A percentile compares a stretch with the other conserved stretches of the same genome.
These are phyloP conservation scores for Aspergillus sp. DNA, from an alignment of 2,329 filamentous ascomycete genomes.

Conservation along the genomic window DNA sequence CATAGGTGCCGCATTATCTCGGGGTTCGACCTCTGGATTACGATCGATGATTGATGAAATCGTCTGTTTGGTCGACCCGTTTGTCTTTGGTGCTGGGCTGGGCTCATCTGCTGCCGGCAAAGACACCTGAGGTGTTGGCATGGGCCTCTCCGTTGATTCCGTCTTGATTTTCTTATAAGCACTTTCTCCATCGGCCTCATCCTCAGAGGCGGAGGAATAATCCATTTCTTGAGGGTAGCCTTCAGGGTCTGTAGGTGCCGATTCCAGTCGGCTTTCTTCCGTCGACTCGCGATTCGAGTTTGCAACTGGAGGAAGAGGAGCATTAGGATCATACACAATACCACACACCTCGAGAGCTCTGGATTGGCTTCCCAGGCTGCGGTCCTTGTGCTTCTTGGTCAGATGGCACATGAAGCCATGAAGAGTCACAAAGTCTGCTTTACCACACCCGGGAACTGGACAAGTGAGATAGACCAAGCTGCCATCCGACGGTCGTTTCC, in stretches of 20 bases:
- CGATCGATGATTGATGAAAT: slow-evolving; percentile 38
- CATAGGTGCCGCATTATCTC: slow-evolving; percentile 17
- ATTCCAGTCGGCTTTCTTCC: slow-evolving; percentile 29
- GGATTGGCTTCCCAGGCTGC: slow-evolving; percentile 35
- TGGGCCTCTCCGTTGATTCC: slow-evolving; percentile 19
- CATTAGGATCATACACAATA: slow-evolving; percentile 32
- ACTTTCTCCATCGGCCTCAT: slow-evolving; percentile 19
- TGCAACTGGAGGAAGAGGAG: slow-evolving; percentile 29
- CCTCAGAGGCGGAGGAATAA: slow-evolving; percentile 25
- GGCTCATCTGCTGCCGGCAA: slow-evolving; percentile 9
- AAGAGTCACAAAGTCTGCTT: slow-evolving; percentile 37
- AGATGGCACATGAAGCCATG: slow-evolving; percentile 40
- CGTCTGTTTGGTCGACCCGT: slow-evolving; percentile 32
- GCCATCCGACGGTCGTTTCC: slow-evolving; percentile 36
- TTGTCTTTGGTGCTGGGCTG: slow-evolving; percentile 11
- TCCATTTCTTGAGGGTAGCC: slow-evolving; percentile 26
- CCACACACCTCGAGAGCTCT: slow-evolving; percentile 36
- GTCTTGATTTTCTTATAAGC: slow-evolving; percentile 24
- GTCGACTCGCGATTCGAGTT: slow-evolving; percentile 28
- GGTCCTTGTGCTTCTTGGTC: slow-evolving; percentile 39
- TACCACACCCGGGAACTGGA: slow-evolving; percentile 33
- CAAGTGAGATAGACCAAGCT: slow-evolving; percentile 36
- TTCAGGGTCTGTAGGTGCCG: slow-evolving; percentile 23
- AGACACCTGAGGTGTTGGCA: slow-evolving; percentile 8
- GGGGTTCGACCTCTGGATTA: slow-evolving; percentile 19